phyloP scores from a whole-genome alignment of 2,329 filamentous ascomycete species.

The Sordariomycetes sp. region DNA sequence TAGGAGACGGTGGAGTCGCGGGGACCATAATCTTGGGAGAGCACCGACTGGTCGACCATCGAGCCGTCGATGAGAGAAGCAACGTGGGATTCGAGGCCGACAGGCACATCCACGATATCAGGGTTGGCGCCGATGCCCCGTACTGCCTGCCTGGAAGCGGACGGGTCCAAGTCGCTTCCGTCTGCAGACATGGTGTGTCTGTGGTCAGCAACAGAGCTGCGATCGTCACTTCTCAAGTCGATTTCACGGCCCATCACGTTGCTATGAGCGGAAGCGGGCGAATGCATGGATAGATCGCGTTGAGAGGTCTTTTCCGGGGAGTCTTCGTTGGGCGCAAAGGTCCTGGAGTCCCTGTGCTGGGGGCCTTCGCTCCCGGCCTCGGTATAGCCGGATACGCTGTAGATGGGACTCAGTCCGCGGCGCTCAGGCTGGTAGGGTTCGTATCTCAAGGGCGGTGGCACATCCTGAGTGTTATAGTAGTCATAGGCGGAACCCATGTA shows the following conservation, averaged over 20 bases:
- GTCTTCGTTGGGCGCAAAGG: constrained; percentile 38
- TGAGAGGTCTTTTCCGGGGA: constrained; percentile 49
- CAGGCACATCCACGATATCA: constrained; percentile 60
- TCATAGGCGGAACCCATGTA: constrained; percentile 30
- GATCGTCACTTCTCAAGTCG: constrained; percentile 29
- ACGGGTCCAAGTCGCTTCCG: constrained; percentile 47
- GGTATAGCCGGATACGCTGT: constrained; percentile 81
- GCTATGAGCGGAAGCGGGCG: constrained; percentile 45
- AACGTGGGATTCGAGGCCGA: constrained; percentile 78
- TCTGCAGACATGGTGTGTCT: constrained; percentile 38
- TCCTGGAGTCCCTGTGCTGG: constrained; percentile 42
- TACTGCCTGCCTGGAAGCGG: constrained; percentile 57
- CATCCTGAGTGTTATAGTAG: constrained; percentile 50
- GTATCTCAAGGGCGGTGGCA: constrained; percentile 53
- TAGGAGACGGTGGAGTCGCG: constrained; percentile 25
- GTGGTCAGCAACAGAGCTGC: constrained; percentile 45
- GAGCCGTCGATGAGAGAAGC: constrained; percentile 79
- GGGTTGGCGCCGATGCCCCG: constrained; percentile 63
- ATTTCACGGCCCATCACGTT: constrained; percentile 38
- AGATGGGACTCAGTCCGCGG: constrained; percentile 75
- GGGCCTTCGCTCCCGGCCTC: constrained; percentile 41
- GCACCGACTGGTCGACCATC: constrained; percentile 52
- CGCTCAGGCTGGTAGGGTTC: constrained; percentile 59
- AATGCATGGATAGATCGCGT: constrained; percentile 29
- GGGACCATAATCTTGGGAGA: constrained; percentile 46